Evolutionary conservation across 331 rosid genomes (phyloP).

Genomic region (Acacia pycnantha): DNA sequence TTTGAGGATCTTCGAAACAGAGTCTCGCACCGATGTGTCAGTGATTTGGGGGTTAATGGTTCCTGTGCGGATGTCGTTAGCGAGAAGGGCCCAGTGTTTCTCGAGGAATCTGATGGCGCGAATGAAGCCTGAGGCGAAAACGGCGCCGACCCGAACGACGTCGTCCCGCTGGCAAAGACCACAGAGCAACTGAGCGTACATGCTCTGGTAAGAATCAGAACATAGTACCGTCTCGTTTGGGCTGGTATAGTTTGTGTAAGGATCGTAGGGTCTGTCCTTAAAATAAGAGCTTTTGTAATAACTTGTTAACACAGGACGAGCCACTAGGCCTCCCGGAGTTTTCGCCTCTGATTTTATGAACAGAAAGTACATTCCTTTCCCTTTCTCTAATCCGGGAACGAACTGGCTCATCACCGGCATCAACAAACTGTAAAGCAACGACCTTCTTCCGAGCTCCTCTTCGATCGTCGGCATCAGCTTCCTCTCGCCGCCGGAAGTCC

Average conservation of each 20-base stretch:
- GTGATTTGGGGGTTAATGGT: conserved; percentile 50
- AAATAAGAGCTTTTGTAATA: conserved; percentile 88
- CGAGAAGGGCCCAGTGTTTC: conserved; percentile 67
- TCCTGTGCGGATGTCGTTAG: conserved; percentile 68
- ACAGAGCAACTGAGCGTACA: conserved; percentile 87
- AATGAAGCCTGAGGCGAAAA: conserved; percentile 94
- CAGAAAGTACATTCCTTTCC: conserved; percentile 96
- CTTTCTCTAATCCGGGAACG: conserved; percentile 69
- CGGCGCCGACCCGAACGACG: conserved; percentile 87
- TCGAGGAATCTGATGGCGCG: conserved; percentile 85
- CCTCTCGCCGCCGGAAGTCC: conserved; percentile 97
- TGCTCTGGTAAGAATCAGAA: conserved; percentile 90
- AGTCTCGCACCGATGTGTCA: conserved; percentile 56
- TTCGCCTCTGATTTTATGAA: conserved; percentile 93
- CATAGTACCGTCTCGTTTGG: conserved; percentile 96
- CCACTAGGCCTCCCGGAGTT: conserved; percentile 82
- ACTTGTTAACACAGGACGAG: conserved; percentile 93
- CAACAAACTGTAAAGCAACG: conserved; percentile 69
- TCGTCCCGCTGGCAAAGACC: conserved; percentile 74
- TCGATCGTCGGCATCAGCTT: conserved; percentile 94
- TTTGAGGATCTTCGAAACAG: conserved; percentile 57
- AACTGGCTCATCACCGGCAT: conserved; percentile 96
- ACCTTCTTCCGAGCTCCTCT: conserved; percentile 78
- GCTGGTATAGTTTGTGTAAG: conserved; percentile 94
- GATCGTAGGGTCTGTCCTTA: conserved; percentile 74